These are phyloP conservation scores for Didymella segeticola DNA, from an alignment of 2,329 filamentous ascomycete species.

Conservation along the genomic window DNA sequence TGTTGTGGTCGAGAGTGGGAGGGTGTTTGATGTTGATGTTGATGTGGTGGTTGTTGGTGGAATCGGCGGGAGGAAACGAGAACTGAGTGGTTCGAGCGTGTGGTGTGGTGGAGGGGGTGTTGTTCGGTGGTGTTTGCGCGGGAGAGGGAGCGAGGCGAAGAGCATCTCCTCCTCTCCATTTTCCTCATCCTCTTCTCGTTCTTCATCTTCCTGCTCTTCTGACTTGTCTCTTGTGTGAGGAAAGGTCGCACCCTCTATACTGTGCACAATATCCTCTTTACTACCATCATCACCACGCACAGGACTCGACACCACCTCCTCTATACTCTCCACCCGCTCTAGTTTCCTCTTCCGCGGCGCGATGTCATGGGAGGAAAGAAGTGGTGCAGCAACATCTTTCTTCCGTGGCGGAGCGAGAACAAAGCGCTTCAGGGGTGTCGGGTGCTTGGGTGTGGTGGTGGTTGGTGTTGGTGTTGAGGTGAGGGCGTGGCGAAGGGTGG, in stretches of 20 bases:
- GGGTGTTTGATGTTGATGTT: too few species aligned
- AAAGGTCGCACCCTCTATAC: constrained; percentile 29
- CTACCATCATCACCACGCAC: constrained; percentile 14
- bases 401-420: constrained; percentile 30
- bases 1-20: too few species aligned
- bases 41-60: neutral
- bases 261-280: constrained; percentile 12
- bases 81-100: constrained; percentile 8
- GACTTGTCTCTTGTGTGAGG: neutral
- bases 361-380: too few species aligned
- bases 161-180: constrained; percentile 38
- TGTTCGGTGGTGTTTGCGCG: constrained; percentile 39
- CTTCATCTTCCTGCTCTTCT: constrained; percentile 3
- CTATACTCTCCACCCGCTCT: constrained; percentile 45
- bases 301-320: constrained; percentile 31
- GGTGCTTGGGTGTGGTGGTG: constrained; percentile 10
- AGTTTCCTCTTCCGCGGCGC: too few species aligned
- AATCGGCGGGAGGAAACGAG: neutral
- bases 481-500: neutral
- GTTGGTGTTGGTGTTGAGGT: too few species aligned
- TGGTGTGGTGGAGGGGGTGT: constrained; percentile 6
- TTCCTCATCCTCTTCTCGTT: neutral
- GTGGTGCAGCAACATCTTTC: too few species aligned
- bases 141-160: constrained; percentile 20
- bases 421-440: constrained; percentile 45